These are phyloP conservation scores for Collybia sp. DNA, from an alignment of 768 basidiomycete species.

Conservation along the genomic window DNA sequence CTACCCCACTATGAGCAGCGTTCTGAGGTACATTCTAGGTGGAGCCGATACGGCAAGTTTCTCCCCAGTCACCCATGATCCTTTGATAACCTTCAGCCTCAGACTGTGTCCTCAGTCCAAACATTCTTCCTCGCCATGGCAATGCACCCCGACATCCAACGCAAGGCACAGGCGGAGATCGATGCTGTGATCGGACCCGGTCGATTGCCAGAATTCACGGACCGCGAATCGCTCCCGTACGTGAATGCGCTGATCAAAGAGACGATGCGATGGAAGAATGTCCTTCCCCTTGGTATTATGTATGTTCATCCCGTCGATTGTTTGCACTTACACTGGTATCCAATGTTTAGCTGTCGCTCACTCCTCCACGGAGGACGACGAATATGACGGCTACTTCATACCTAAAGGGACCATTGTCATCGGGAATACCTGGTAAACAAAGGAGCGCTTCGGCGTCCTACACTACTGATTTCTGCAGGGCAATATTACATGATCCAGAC, in stretches of 20 bases:
- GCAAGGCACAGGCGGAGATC: constrained; percentile 32
- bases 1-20: neutral
- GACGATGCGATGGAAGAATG: neutral
- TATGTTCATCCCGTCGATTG: no score
- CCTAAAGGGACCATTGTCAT: no score
- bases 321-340: no score
- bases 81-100: neutral
- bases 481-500: no score
- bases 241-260: constrained; percentile 16
- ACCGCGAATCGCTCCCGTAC: constrained; percentile 31
- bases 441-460: no score
- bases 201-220: constrained; percentile 31
- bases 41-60: constrained; percentile 8
- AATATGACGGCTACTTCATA: no score
- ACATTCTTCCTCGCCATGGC: constrained; percentile 32
- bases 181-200: constrained; percentile 29
- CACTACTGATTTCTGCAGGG: neutral
- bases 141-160: constrained; percentile 29
- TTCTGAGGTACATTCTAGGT: neutral
- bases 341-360: no score
- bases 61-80: neutral
- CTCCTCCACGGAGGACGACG: no score
- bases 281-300: neutral
- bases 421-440: no score
- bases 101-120: constrained; percentile 31